Evolutionary conservation across 2,329 filamentous ascomycete species (phyloP).

Genomic region (Colletotrichum chrysophilum): DNA sequence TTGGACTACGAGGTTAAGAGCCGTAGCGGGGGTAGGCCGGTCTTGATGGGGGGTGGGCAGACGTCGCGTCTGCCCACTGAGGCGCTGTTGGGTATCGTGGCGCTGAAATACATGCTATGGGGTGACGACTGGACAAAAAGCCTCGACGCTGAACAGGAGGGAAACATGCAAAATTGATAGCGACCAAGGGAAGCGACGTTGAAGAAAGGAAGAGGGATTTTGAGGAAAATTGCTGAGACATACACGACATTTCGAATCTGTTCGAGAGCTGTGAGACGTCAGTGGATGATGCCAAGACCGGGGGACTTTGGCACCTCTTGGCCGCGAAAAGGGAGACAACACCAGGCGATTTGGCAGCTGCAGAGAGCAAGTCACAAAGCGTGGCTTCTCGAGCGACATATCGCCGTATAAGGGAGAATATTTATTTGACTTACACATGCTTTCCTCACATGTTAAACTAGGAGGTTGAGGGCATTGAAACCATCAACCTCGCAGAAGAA

Average conservation of each 20-base stretch:
- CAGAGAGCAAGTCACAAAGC: background rate
- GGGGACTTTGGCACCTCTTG: slow-evolving; percentile 31
- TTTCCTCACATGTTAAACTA: slow-evolving; percentile 45
- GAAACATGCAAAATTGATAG: background rate
- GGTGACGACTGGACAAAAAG: background rate
- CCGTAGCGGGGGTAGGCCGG: background rate
- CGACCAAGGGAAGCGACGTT: background rate
- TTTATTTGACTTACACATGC: slow-evolving; percentile 43
- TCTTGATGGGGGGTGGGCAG: background rate
- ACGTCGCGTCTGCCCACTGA: slow-evolving; percentile 1
- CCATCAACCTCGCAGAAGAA: slow-evolving; percentile 13
- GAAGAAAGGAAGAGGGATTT: background rate
- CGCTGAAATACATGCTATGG: background rate
- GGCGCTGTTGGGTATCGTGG: slow-evolving; percentile 3
- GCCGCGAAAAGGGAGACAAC: slow-evolving; percentile 18
- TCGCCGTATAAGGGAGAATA: background rate
- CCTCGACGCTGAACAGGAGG: slow-evolving; percentile 9
- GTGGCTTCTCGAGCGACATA: background rate
- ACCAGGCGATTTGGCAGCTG: background rate
- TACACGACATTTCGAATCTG: slow-evolving; percentile 58
- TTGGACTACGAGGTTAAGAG: background rate
- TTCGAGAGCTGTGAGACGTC: slow-evolving; percentile 48
- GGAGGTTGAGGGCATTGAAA: slow-evolving; percentile 21
- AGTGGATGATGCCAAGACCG: slow-evolving; percentile 40
- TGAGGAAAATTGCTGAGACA: slow-evolving; percentile 27